Evolutionary conservation across 2,329 filamentous ascomycete genomes (phyloP), one percentile per base, ranked within the genome.

Genomic region (Aureobasidium sp.): DNA sequence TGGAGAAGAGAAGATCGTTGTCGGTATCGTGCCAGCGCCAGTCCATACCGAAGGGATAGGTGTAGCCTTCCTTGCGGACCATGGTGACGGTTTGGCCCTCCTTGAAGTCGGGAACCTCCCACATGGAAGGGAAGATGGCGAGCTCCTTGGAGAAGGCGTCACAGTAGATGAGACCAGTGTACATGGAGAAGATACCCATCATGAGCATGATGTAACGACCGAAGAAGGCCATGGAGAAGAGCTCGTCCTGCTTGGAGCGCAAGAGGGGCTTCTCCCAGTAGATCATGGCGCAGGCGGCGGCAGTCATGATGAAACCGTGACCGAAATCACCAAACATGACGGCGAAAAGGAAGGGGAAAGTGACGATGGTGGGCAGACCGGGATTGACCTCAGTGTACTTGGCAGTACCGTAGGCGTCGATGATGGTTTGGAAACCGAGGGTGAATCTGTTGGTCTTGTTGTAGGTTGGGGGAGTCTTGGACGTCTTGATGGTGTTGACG

Each of bases 271-370:
- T 92, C 77, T 99, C 94, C 82, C 87, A 97, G 78, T 96, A 90
- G 69, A 99, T 97, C 91, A 99, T 96, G 62, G 91, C 90, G 62
- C 86, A 71, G 15, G 94, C 90, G 62, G 91, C 89, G 62, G 85
- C 73, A 47, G 93, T 82, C 89, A 99, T 96, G 74, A 99, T 89
- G 67, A 87, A 76, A 67, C 93, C 94, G 72, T 99, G 94, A 57
- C 94, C 95, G 63, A 96, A 87, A 76, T 99, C 94, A 80, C 94
- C 95, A 73, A 99, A 99, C 94, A 99, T 99, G 84, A 99, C 94
- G 55, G 94, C 94, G 73, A 99, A 99, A 65, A 99, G 82, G 81
- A 99, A 99, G n/a, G 95, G 94, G 77, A 99, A 99, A 6, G 94
- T 99, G 66, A 99, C 87, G 68, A 97, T 91, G 57, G 96, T 94